Base-by-base conservation (phyloP, 345 rosid genomes). In the Mangifera indica region DNA sequence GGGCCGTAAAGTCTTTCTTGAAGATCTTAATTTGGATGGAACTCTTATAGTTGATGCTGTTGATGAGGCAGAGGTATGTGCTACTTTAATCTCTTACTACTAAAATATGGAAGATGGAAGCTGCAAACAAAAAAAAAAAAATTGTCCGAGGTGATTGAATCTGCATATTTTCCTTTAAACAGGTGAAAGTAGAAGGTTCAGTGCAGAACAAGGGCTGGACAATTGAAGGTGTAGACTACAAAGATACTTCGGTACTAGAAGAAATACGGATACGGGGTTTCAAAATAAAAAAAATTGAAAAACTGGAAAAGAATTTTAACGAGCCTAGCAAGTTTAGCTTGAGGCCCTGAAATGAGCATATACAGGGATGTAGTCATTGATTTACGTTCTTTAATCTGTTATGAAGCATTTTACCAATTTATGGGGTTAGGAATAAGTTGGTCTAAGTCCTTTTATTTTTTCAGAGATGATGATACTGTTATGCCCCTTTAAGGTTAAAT, bases 251-350 rank as follows among this genome's bases (percentile, higher is more conserved):
- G 0, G 68, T 78, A 20, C 91, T 94, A 0, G 99, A 92, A 83
- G 97, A 92, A 84, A 70, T 86, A 65, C 85, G 93, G 79, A 90
- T 67, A 76, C 81, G 99, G 61, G 97, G 99, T 48, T 95, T 95
- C 70, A 91, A 80, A 68, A 71, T 95, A 69, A 80, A 85, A 78
- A 91, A 86, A 73, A 63, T 75, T 21, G 93, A 87, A 83, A 93
- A 92, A 73, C 76, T 87, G 70, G 96, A 91, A 75, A 82, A 85
- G 79, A 84, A 77, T 46, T 86, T 72, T 22, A 66, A 44, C 4
- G 85, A 86, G 76, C 85, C 91, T 25, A 97, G 89, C 65, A 84
- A 82, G 46, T 82, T 83, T 73, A 63, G 61, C 56, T 67, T 74
- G 75, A 76, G 82, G 53, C 81, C 76, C 58, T 78, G 86, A 84